Percentiles rank a stretch among this genome's conserved stretches.
phyloP scores from a whole-genome alignment of 176 grass and related monocot species.

The Puya raimondii region DNA sequence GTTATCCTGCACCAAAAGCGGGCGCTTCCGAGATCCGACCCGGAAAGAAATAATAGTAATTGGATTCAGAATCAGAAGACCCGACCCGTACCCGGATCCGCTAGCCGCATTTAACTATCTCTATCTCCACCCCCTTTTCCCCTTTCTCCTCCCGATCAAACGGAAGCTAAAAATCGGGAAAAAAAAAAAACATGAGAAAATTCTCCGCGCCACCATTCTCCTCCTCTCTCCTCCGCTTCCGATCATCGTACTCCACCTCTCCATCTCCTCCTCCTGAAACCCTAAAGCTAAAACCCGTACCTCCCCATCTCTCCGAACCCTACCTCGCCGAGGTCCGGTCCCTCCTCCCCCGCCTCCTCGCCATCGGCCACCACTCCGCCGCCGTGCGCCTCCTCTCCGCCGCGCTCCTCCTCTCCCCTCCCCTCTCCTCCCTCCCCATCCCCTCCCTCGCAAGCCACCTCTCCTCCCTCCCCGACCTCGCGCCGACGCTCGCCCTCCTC shows the following conservation, averaged over 20 bases:
- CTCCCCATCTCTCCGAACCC: constrained; percentile 2
- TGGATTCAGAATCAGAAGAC: too few relatives aligned
- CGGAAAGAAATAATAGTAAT: not conserved
- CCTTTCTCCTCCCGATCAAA: not conserved
- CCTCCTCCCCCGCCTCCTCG: constrained; percentile 21
- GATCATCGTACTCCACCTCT: not conserved
- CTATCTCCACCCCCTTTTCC: not conserved
- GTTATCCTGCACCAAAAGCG: not conserved
- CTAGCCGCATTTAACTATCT: not conserved
- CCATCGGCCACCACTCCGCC: constrained; percentile 12
- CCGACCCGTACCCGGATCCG: not conserved
- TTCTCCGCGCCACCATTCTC: not conserved
- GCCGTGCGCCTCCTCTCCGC: constrained; percentile 20
- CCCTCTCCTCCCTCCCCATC: constrained; percentile 12
- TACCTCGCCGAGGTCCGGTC: constrained; percentile 10
- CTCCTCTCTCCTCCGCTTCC: not conserved
- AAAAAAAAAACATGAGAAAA: not conserved
- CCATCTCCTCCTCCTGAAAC: not conserved
- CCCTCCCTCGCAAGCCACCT: constrained; percentile 8
- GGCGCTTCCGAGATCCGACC: not conserved
- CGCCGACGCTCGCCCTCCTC: constrained; percentile 23
- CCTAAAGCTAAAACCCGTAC: too few relatives aligned
- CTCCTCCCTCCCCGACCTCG: constrained; percentile 26
- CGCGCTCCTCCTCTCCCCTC: constrained; percentile 11
- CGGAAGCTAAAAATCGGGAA: too few relatives aligned